Evolutionary conservation across 2,329 filamentous ascomycete species (phyloP).

Genomic region (Neofusicoccum parvum): DNA sequence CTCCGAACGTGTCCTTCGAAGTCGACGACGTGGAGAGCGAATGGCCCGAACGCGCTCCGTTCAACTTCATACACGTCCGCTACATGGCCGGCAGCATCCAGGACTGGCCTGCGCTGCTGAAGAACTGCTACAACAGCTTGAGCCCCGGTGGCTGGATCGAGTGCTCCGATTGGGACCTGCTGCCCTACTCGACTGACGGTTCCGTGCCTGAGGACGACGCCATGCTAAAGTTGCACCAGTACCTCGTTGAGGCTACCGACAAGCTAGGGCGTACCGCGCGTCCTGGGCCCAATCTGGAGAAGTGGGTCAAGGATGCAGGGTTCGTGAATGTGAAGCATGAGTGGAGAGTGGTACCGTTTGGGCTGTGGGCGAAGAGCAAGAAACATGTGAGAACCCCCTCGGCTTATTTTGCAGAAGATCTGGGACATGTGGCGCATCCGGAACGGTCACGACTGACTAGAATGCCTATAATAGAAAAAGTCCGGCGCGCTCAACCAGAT

Average conservation of each 20-base stretch:
- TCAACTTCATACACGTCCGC: constrained; percentile 36
- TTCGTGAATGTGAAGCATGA: constrained; percentile 46
- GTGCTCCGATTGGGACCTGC: constrained; percentile 27
- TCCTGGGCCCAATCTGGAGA: constrained; percentile 39
- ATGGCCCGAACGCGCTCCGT: constrained; percentile 29
- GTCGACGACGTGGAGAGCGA: constrained; percentile 43
- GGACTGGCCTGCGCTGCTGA: constrained; percentile 34
- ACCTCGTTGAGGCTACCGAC: background rate
- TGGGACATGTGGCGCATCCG: background rate
- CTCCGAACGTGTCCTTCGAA: constrained; percentile 56
- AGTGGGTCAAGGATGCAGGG: constrained; percentile 45
- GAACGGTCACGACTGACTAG: background rate
- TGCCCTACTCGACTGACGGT: constrained; percentile 26
- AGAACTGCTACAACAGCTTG: background rate
- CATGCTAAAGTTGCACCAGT: constrained; percentile 7
- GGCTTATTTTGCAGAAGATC: background rate
- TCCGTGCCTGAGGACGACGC: constrained; percentile 22
- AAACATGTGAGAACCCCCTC: constrained; percentile 18
- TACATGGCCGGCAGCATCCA: constrained; percentile 35
- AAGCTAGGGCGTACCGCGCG: constrained; percentile 40
- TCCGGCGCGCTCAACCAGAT: constrained; percentile 35
- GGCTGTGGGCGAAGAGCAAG: constrained; percentile 27
- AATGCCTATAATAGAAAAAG: constrained; percentile 21
- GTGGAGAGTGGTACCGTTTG: constrained; percentile 25
- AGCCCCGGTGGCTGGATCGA: constrained; percentile 26